Percentiles rank a stretch among this genome's conserved stretches.
These are phyloP conservation scores for Cutaneotrichosporon mucoides DNA, from an alignment of 1,284 basidiomycete species.

Conservation along the genomic window DNA sequence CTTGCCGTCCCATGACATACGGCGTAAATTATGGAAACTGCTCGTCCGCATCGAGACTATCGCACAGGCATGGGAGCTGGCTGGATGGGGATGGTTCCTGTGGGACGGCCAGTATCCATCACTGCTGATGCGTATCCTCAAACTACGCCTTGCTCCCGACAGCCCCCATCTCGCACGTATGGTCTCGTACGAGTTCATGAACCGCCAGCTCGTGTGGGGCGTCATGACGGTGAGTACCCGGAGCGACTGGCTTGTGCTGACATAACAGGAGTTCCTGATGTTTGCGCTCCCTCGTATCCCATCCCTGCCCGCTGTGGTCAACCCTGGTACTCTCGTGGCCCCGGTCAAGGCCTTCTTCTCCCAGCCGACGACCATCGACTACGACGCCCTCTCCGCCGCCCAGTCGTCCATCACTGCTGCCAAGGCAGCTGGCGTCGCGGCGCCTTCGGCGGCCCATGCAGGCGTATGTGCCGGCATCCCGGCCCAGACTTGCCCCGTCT, in stretches of 20 bases:
- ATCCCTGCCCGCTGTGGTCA: slow-evolving; percentile 54
- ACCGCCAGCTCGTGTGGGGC: slow-evolving; percentile 98
- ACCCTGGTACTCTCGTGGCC: slow-evolving; percentile 53
- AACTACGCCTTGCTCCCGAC: slow-evolving; percentile 71
- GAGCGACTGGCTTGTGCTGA: background rate
- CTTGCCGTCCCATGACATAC: slow-evolving; percentile 67
- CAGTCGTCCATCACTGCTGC: slow-evolving; percentile 15
- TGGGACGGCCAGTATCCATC: slow-evolving; percentile 87
- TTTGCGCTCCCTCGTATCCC: slow-evolving; percentile 84
- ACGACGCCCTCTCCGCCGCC: slow-evolving; percentile 18
- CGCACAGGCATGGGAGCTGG: slow-evolving; percentile 59
- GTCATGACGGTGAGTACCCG: slow-evolving; percentile 75
- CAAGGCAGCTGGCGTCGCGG: slow-evolving; percentile 8
- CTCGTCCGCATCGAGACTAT: slow-evolving; percentile 66
- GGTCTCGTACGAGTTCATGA: slow-evolving; percentile 98
- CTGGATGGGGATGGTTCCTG: slow-evolving; percentile 78
- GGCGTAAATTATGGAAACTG: slow-evolving; percentile 70
- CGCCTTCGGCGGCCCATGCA: slow-evolving; percentile 20
- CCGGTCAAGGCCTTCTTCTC: slow-evolving; percentile 26
- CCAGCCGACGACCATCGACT: slow-evolving; percentile 28
- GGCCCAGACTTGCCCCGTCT: slow-evolving; percentile 49
- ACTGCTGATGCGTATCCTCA: slow-evolving; percentile 73
- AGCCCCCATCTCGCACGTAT: slow-evolving; percentile 68
- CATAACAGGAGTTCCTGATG: slow-evolving; percentile 80
- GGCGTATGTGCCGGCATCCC: slow-evolving; percentile 46